phyloP scores from a whole-genome alignment of 2,329 filamentous ascomycete genomes.

The Penicillium polonicum region DNA sequence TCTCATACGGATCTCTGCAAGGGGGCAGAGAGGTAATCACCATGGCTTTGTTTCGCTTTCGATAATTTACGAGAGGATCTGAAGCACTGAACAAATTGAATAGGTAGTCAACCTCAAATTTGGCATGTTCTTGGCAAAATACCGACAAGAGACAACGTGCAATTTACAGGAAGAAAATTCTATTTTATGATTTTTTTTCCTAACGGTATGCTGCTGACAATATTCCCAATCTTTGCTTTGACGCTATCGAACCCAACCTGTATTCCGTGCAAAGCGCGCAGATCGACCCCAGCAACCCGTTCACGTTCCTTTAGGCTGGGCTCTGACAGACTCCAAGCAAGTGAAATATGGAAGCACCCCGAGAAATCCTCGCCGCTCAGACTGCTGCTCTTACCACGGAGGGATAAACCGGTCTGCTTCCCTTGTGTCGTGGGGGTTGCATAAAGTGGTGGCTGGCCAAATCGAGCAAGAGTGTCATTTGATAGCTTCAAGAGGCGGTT shows the following conservation, averaged over 20 bases:
- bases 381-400: not conserved
- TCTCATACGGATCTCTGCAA: not conserved
- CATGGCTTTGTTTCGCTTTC: not conserved
- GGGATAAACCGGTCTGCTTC: not conserved
- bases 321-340: slow-evolving; percentile 73
- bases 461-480: slow-evolving; percentile 61
- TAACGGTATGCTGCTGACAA: slow-evolving; percentile 48
- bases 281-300: slow-evolving; percentile 25
- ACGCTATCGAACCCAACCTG: slow-evolving; percentile 59
- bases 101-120: not conserved
- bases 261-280: slow-evolving; percentile 42
- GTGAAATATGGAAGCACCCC: slow-evolving; percentile 77
- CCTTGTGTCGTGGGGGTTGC: slow-evolving; percentile 10
- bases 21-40: not conserved
- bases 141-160: not conserved
- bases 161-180: not conserved
- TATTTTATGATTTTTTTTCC: not conserved
- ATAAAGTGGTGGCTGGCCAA: slow-evolving; percentile 72
- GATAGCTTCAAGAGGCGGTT: slow-evolving; percentile 63
- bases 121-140: not conserved
- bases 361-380: slow-evolving; percentile 44
- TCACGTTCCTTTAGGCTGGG: slow-evolving; percentile 49
- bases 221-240: slow-evolving; percentile 74
- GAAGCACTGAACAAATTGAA: too few species aligned
- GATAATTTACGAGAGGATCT: not conserved